phyloP scores from a whole-genome alignment of 768 basidiomycete genomes.

The Pisolithus sp. region DNA sequence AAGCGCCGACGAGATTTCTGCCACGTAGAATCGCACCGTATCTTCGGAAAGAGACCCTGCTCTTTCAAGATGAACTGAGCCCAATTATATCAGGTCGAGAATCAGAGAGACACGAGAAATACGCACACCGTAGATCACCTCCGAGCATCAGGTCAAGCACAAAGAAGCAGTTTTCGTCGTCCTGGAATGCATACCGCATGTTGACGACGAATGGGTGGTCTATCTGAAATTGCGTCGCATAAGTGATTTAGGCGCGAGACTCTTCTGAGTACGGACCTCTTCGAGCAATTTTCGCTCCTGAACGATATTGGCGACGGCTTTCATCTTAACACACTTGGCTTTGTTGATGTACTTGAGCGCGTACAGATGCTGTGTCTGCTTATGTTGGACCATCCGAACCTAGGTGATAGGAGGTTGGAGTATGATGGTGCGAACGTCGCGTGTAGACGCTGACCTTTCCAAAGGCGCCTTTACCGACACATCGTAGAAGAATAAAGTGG shows the following conservation, averaged over 20 bases:
- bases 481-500: constrained; percentile 90
- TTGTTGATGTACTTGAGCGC: constrained; percentile 99
- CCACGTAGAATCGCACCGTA: constrained; percentile 81
- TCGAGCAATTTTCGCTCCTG: constrained; percentile 93
- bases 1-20: constrained; percentile 82
- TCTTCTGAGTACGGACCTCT: constrained; percentile 52
- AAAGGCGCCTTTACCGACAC: constrained; percentile 98
- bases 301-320: constrained; percentile 94
- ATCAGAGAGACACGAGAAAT: background rate
- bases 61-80: constrained; percentile 80
- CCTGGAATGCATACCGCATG: constrained; percentile 93
- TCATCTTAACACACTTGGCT: constrained; percentile 96
- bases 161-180: constrained; percentile 98
- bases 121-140: constrained; percentile 87
- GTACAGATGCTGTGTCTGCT: constrained; percentile 92
- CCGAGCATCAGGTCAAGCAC: constrained; percentile 97
- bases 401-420: constrained; percentile 26
- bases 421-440: constrained; percentile 7
- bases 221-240: constrained; percentile 45
- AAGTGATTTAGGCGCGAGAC: constrained; percentile 3
- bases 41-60: constrained; percentile 70
- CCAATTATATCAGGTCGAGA: constrained; percentile 1
- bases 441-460: constrained; percentile 64
- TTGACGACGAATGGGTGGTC: constrained; percentile 96
- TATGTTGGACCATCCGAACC: constrained; percentile 99